Evolutionary conservation across 805 yeast genomes (phyloP).

Genomic region (Saccharomyces jurei): DNA sequence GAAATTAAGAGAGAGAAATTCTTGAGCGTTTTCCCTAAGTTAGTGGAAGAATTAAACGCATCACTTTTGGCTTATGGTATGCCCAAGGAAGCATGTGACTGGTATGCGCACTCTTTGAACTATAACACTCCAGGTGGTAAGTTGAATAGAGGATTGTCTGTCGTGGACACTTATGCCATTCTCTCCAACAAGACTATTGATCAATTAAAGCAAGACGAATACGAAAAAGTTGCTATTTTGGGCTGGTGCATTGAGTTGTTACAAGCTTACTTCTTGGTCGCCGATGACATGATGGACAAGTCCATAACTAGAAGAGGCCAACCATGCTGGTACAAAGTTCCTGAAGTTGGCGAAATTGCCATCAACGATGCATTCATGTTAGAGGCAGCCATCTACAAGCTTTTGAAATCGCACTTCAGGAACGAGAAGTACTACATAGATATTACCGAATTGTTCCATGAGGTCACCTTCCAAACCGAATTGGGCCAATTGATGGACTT

Average conservation of each 20-base stretch:
- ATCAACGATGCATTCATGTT: conserved; percentile 96
- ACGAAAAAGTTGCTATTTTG: conserved; percentile 74
- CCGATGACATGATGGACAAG: conserved; percentile 97
- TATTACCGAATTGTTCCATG: conserved; percentile 88
- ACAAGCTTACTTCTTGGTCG: conserved; percentile 94
- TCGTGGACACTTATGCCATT: conserved; percentile 82
- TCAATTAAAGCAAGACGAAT: conserved; percentile 62
- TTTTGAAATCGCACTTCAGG: conserved; percentile 84
- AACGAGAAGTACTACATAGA: conserved; percentile 78
- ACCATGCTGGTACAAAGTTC: conserved; percentile 90
- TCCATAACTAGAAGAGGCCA: conserved; percentile 97
- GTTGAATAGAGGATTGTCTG: conserved; percentile 91
- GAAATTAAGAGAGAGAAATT: conserved; percentile 43
- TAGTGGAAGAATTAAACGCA: conserved; percentile 67
- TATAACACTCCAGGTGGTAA: conserved; percentile 97
- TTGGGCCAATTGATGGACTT: conserved; percentile 92
- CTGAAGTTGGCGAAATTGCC: conserved; percentile 83
- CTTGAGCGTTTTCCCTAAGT: conserved; percentile 58
- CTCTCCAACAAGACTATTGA: conserved; percentile 52
- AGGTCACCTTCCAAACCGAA: conserved; percentile 95
- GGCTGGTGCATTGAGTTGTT: conserved; percentile 95
- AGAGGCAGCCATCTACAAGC: conserved; percentile 85
- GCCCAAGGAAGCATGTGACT: conserved; percentile 75
- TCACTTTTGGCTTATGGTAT: conserved; percentile 62
- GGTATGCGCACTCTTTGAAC: conserved; percentile 67